Evolutionary conservation across 129 eudicot species (phyloP).

Genomic region (Centaurea solstitialis): DNA sequence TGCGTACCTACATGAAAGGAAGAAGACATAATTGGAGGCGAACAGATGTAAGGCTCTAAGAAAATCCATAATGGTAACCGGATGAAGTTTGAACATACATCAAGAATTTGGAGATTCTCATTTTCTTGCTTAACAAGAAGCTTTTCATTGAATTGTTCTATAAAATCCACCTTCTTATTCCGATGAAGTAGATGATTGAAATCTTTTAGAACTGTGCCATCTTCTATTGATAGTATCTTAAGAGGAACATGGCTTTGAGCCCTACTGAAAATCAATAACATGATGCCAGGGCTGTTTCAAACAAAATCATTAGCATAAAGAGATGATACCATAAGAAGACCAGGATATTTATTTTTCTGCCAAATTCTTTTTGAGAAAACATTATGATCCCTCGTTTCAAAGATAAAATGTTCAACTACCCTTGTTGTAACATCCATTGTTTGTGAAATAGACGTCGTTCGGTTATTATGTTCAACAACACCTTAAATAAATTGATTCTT

Average conservation of each 20-base stretch:
- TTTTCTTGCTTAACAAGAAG: slow-evolving; percentile 64
- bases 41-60: not conserved
- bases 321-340: not conserved
- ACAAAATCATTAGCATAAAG: not conserved
- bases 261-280: slow-evolving; percentile 38
- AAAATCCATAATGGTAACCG: not conserved
- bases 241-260: slow-evolving; percentile 47
- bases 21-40: not conserved
- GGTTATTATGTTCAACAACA: not conserved
- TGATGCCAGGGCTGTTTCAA: slow-evolving; percentile 43
- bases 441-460: not conserved
- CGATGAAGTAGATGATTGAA: slow-evolving; percentile 56
- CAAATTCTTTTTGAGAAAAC: not conserved
- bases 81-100: slow-evolving; percentile 32
- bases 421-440: not conserved
- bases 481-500: not conserved
- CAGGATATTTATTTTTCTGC: not conserved
- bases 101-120: slow-evolving; percentile 59
- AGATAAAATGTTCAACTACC: slow-evolving; percentile 7
- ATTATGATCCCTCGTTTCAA: not conserved
- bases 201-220: slow-evolving; percentile 46
- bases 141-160: slow-evolving; percentile 61
- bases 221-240: slow-evolving; percentile 45
- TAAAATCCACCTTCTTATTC: slow-evolving; percentile 54
- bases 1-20: slow-evolving; percentile 38